A percentile compares a stretch with the other conserved stretches of the same genome.
Conservation (phyloP, 1,284 basidiomycete species). For the Sanghuangporus weigelae region DNA sequence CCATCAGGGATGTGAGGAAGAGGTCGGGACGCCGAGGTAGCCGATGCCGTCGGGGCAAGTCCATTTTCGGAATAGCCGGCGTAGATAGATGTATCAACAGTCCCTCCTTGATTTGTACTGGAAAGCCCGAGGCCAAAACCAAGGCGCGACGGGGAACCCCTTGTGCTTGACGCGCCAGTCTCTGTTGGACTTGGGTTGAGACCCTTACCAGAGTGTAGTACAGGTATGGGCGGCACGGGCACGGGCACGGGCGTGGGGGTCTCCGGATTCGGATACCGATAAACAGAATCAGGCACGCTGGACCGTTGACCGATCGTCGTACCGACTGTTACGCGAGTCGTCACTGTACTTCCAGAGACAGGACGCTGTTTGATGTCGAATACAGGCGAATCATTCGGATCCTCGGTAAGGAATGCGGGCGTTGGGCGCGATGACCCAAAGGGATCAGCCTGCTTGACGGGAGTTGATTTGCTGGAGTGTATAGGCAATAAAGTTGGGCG, state of each 20-base stretch:
- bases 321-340: slow-evolving; percentile 17
- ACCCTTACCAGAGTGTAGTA: background rate
- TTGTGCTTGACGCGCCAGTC: background rate
- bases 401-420: slow-evolving; percentile 9
- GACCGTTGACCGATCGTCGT: slow-evolving; percentile 12
- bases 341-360: slow-evolving; percentile 14
- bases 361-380: slow-evolving; percentile 18
- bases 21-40: slow-evolving; percentile 1
- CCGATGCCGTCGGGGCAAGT: background rate
- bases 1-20: slow-evolving; percentile 3
- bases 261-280: slow-evolving; percentile 9
- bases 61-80: background rate
- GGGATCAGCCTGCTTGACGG: background rate
- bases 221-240: slow-evolving; percentile 7
- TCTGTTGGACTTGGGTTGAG: background rate
- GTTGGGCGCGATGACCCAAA: background rate
- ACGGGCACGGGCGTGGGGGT: slow-evolving; percentile 8
- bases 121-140: background rate
- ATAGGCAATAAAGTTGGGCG: slow-evolving; percentile 6
- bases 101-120: background rate
- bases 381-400: slow-evolving; percentile 8
- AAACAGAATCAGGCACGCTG: slow-evolving; percentile 15
- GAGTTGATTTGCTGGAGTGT: background rate
- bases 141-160: background rate
- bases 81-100: background rate